Percentiles rank a stretch among this genome's conserved stretches.
phyloP scores from a whole-genome alignment of 176 grass and related monocot genomes.

The Leersia perrieri region DNA sequence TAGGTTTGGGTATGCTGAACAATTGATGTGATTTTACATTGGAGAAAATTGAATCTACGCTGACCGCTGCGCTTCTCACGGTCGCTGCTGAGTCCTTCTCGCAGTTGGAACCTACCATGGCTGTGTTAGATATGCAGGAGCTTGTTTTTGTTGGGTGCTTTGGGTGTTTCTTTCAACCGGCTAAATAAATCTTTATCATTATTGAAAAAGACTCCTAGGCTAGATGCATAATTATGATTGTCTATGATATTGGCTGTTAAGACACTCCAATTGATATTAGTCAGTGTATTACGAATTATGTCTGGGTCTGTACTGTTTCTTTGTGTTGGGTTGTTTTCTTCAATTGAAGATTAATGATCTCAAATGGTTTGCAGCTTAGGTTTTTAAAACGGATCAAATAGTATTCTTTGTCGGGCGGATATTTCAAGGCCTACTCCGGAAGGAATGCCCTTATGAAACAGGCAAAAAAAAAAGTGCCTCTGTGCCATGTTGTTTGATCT shows the following conservation, averaged over 20 bases:
- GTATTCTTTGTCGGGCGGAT: slow-evolving; percentile 49
- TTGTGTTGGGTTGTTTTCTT: slow-evolving; percentile 23
- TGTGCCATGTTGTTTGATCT: slow-evolving; percentile 45
- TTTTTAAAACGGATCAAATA: slow-evolving; percentile 46
- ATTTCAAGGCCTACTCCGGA: slow-evolving; percentile 39
- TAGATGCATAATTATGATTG: not conserved
- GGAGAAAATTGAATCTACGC: not conserved
- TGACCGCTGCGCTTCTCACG: not conserved
- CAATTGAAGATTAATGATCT: slow-evolving; percentile 45
- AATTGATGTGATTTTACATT: not conserved
- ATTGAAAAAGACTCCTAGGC: not conserved
- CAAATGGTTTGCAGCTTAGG: slow-evolving; percentile 68
- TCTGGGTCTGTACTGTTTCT: not conserved
- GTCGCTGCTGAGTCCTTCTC: not conserved
- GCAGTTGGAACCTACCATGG: not conserved
- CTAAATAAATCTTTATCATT: not conserved
- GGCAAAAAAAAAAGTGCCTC: slow-evolving; percentile 31
- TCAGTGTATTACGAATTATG: not conserved
- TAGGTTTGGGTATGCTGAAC: not conserved
- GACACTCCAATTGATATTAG: not conserved
- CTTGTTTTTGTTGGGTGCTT: not conserved
- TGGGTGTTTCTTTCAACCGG: not conserved
- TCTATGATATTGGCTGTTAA: not conserved
- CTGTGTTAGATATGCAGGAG: not conserved
- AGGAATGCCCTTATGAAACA: slow-evolving; percentile 43